Evolutionary conservation across 805 yeast genomes (phyloP), one percentile per base, ranked within the genome.

Genomic region (Ogataea corticis): DNA sequence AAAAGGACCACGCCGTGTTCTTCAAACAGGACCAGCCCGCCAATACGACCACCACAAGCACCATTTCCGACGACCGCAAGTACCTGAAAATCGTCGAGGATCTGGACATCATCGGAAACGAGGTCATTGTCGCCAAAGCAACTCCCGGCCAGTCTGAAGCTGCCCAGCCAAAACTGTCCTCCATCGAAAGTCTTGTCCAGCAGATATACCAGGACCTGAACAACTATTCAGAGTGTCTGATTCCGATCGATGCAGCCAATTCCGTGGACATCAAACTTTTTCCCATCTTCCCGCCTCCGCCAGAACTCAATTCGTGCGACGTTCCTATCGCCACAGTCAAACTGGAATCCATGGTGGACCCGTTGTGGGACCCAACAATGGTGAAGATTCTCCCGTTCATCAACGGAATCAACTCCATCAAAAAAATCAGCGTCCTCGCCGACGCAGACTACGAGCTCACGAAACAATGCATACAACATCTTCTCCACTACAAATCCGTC

Each of bases 321-420:
- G 99, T 94, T 0, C 99, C 99, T 0, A 79, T 91, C 4, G 80
- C 95, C n/a, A 83, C 92, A 0, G 96, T 94, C 1, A 81, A 82
- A 42, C 68, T 94, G 28, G 75, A 76, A 23, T 69, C 77, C 31
- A 71, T 94, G 50, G 83, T 88, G 34, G 99, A 94, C 64, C 85
- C 87, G 7, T 85, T 87, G 57, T 94, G 99, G 97, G 99, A 94
- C 65, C 97, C 97, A 1, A 92, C 98, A 2, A 85, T 94, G 94
- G 72, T 89, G 37, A 84, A 86, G 54, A 87, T 94, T 18, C 67
- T 88, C 10, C 96, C 97, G 0, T 85, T 73, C 54, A 88, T 94
- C 40, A 81, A 94, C 58, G 99, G 99, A 1, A 73, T 90, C 39
- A 92, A 92, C 62, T 87, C 94, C 5, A 80, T 94, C 15, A 73